phyloP scores from a whole-genome alignment of 805 yeast species.

The Pichia rugopelliculosa region DNA sequence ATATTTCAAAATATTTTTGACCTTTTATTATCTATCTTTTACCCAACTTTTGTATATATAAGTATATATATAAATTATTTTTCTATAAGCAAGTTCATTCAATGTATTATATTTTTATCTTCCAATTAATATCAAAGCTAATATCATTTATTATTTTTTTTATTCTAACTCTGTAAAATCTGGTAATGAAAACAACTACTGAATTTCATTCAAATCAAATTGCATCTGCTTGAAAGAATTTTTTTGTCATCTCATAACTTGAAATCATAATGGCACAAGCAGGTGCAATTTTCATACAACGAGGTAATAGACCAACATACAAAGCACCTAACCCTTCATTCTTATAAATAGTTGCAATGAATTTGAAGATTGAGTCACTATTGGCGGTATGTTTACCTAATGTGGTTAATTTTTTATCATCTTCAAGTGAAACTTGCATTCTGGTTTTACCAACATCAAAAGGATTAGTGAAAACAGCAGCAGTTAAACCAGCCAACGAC shows the following conservation, averaged over 20 bases:
- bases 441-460: slow-evolving; percentile 97
- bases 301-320: slow-evolving; percentile 81
- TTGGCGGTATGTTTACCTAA: slow-evolving; percentile 9
- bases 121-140: background rate
- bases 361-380: slow-evolving; percentile 57
- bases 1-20: background rate
- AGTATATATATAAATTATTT: no score
- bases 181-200: background rate
- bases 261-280: slow-evolving; percentile 98
- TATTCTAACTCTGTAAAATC: background rate
- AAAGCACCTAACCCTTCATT: slow-evolving; percentile 77
- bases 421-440: slow-evolving; percentile 56
- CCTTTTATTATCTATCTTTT: background rate
- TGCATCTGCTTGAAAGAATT: slow-evolving; percentile 32
- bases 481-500: slow-evolving; percentile 72
- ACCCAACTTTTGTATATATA: background rate
- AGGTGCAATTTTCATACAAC: slow-evolving; percentile 89
- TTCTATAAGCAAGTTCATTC: no score
- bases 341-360: slow-evolving; percentile 51
- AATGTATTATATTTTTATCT: background rate
- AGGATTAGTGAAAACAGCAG: slow-evolving; percentile 86
- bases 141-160: background rate
- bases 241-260: slow-evolving; percentile 83
- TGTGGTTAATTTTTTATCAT: slow-evolving; percentile 12
- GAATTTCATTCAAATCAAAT: background rate